Conservation (phyloP, 2,329 filamentous ascomycete species). For the Colletotrichum somersetense region DNA sequence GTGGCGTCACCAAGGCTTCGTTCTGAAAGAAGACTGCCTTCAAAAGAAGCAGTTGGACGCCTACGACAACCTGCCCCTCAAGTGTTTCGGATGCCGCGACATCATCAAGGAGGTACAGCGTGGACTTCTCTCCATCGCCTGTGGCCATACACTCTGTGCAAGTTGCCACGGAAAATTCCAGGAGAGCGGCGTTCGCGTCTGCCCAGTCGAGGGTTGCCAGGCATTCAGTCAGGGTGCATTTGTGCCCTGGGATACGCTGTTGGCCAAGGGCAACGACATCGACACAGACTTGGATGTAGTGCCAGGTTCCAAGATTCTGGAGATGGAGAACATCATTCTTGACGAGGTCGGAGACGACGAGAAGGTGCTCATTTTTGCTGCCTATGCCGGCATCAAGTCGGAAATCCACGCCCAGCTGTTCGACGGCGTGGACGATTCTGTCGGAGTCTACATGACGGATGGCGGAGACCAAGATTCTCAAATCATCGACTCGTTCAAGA, state of each 20-base stretch:
- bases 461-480: constrained; percentile 28
- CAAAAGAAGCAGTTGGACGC: background rate
- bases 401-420: constrained; percentile 43
- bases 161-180: constrained; percentile 1
- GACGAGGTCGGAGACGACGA: constrained; percentile 43
- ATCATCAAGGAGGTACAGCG: background rate
- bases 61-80: background rate
- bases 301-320: constrained; percentile 43
- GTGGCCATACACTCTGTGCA: constrained; percentile 29
- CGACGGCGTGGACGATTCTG: constrained; percentile 37
- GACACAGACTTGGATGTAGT: background rate
- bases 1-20: constrained; percentile 8
- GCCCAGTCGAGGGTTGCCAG: background rate
- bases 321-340: constrained; percentile 45
- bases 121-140: constrained; percentile 20
- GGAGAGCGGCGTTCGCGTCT: background rate
- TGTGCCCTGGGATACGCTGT: constrained; percentile 4
- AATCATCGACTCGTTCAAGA: constrained; percentile 48
- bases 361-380: constrained; percentile 54
- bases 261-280: background rate
- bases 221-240: constrained; percentile 3
- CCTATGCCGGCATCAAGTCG: constrained; percentile 48
- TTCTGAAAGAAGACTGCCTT: constrained; percentile 6
- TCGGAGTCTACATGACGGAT: constrained; percentile 40
- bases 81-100: constrained; percentile 9